phyloP scores from a whole-genome alignment of 2,329 filamentous ascomycete genomes.

The Tolypocladium pustulatum region DNA sequence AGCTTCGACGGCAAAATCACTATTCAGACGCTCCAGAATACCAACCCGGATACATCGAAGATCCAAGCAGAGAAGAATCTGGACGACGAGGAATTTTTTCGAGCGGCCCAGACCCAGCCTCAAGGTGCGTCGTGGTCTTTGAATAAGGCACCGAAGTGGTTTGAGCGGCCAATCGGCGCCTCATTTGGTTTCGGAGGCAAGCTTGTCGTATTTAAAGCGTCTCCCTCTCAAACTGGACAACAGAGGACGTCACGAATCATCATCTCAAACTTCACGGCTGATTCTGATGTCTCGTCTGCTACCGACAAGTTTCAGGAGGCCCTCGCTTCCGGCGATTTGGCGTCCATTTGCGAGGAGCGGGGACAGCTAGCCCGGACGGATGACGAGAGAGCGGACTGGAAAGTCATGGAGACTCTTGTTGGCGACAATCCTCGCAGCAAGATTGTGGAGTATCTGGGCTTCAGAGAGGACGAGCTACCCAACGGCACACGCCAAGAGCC shows the following conservation, averaged over 20 bases:
- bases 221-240: conserved; percentile 49
- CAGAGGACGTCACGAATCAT: conserved; percentile 63
- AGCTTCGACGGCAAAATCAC: conserved; percentile 96
- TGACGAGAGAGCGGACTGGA: conserved; percentile 93
- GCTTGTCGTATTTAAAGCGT: conserved; percentile 62
- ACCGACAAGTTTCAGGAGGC: conserved; percentile 82
- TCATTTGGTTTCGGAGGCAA: conserved; percentile 96
- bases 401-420: conserved; percentile 80
- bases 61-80: conserved; percentile 55
- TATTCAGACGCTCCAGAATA: conserved; percentile 89
- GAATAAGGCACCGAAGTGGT: conserved; percentile 78
- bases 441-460: conserved; percentile 84
- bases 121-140: conserved; percentile 86
- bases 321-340: conserved; percentile 66
- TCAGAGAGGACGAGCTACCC: conserved; percentile 49
- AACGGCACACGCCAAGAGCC: conserved; percentile 34
- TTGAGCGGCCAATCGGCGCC: conserved; percentile 72
- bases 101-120: conserved; percentile 82
- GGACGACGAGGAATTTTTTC: conserved; percentile 94
- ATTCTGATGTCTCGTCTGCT: conserved; percentile 72
- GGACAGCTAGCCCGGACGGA: conserved; percentile 67
- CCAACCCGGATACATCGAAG: conserved; percentile 66
- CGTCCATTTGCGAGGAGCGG: conserved; percentile 69
- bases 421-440: conserved; percentile 76
- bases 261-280: conserved; percentile 82